phyloP scores from a whole-genome alignment of 106 monocot genomes.

The Acorus gramineus region DNA sequence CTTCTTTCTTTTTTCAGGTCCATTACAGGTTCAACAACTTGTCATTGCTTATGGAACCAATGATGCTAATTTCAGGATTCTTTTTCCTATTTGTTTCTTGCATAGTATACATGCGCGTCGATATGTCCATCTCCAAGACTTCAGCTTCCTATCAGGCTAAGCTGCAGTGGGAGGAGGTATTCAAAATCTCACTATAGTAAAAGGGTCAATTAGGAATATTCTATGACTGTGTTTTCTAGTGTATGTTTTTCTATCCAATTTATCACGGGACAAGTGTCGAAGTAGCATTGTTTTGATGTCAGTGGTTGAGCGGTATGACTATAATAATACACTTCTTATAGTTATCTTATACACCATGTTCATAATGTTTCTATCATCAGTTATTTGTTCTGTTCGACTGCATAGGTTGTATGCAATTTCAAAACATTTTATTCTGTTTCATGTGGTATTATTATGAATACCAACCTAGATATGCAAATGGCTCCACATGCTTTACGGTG shows the following conservation, averaged over 20 bases:
- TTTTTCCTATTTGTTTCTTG: conserved; percentile 69
- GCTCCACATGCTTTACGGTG: too few relatives aligned
- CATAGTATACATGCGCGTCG: conserved; percentile 67
- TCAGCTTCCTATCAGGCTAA: conserved; percentile 89
- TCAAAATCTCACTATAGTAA: neutral
- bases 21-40: conserved; percentile 79
- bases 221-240: too few relatives aligned
- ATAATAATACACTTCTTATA: too few relatives aligned
- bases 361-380: too few relatives aligned
- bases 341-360: too few relatives aligned
- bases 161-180: conserved; percentile 89
- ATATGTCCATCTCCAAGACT: conserved; percentile 86
- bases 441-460: too few relatives aligned
- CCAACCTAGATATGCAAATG: too few relatives aligned
- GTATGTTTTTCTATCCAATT: neutral
- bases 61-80: conserved; percentile 80
- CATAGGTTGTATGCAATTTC: too few relatives aligned
- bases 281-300: neutral
- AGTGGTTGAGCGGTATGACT: too few relatives aligned
- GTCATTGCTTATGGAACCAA: conserved; percentile 63
- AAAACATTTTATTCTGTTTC: too few relatives aligned
- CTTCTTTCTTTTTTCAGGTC: conserved; percentile 16
- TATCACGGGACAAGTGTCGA: neutral
- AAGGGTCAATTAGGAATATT: too few relatives aligned
- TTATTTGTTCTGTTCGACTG: too few relatives aligned